These are phyloP conservation scores for Urostyla sp. DNA, from an alignment of 73 alveolate species.

Conservation along the genomic window DNA sequence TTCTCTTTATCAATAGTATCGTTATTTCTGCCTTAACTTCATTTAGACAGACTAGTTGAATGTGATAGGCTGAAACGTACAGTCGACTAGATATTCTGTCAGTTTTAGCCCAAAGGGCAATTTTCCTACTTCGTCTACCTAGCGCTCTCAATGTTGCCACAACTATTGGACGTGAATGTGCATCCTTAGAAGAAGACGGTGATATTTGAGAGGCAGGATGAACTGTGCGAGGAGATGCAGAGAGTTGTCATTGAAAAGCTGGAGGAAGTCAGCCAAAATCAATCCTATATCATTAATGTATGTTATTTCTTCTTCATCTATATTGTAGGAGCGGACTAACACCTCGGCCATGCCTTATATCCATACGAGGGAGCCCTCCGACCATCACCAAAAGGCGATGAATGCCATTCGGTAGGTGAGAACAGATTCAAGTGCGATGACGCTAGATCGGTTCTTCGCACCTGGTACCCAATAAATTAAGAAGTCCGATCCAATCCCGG, in stretches of 20 bases:
- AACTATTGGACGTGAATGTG: slow-evolving; percentile 85
- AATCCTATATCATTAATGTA: too few species aligned
- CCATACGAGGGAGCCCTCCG: slow-evolving; percentile 34
- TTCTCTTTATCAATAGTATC: slow-evolving; percentile 79
- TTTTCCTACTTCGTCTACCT: slow-evolving; percentile 78
- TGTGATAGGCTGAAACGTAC: slow-evolving; percentile 72
- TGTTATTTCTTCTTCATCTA: too few species aligned
- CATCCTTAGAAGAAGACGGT: slow-evolving; percentile 91
- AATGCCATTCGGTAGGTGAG: slow-evolving; percentile 54
- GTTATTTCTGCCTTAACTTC: neutral
- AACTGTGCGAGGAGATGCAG: slow-evolving; percentile 63
- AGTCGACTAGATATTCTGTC: slow-evolving; percentile 59
- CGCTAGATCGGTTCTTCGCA: slow-evolving; percentile 59
- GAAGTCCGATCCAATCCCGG: slow-evolving; percentile 11
- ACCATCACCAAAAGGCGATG: slow-evolving; percentile 37
- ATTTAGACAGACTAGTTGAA: slow-evolving; percentile 76
- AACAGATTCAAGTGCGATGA: slow-evolving; percentile 58
- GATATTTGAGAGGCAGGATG: slow-evolving; percentile 76
- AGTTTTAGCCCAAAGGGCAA: slow-evolving; percentile 65
- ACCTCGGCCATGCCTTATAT: slow-evolving; percentile 21
- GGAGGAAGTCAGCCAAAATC: neutral
- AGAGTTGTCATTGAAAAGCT: slow-evolving; percentile 45
- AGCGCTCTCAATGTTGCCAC: slow-evolving; percentile 71
- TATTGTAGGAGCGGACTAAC: slow-evolving; percentile 20
- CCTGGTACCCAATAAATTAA: slow-evolving; percentile 17